Conservation (phyloP, 768 basidiomycete genomes). For the Mycena rebaudengoi region DNA sequence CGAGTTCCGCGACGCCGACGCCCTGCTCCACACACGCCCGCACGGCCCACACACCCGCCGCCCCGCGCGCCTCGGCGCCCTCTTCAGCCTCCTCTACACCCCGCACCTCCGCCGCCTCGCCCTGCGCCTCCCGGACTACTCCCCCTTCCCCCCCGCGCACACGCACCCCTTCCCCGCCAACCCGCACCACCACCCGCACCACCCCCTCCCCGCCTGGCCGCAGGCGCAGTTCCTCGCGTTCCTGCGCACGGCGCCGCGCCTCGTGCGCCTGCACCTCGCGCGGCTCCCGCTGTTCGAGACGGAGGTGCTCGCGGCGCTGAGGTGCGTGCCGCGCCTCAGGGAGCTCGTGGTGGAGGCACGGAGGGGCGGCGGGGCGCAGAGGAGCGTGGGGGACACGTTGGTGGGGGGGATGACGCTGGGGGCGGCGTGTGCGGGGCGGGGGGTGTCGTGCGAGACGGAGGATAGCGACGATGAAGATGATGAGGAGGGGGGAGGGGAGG, state of each 20-base stretch:
- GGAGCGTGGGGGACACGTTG: slow-evolving; percentile 16
- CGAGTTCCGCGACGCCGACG: slow-evolving; percentile 13
- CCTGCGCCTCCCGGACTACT: slow-evolving; percentile 1
- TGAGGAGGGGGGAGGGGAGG: too few relatives aligned
- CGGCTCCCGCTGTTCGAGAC: slow-evolving; percentile 21
- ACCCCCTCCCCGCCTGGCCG: slow-evolving; percentile 34
- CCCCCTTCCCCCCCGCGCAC: slow-evolving; percentile 35
- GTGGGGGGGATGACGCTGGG: too few relatives aligned
- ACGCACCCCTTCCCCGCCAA: slow-evolving; percentile 15
- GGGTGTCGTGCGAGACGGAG: too few relatives aligned
- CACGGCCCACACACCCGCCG: too few relatives aligned
- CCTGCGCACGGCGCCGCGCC: slow-evolving; percentile 9
- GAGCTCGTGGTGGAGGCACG: slow-evolving; percentile 16
- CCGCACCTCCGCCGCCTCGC: slow-evolving; percentile 7
- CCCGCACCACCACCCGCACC: neutral
- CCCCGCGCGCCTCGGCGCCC: slow-evolving; percentile 9
- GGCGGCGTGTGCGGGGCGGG: too few relatives aligned
- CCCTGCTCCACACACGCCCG: too few relatives aligned
- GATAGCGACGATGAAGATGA: too few relatives aligned
- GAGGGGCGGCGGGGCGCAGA: slow-evolving; percentile 7
- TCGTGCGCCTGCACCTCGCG: slow-evolving; percentile 12
- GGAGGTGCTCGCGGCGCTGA: slow-evolving; percentile 20
- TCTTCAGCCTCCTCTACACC: slow-evolving; percentile 16
- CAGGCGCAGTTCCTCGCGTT: slow-evolving; percentile 23
- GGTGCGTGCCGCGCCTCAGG: slow-evolving; percentile 5